Base-by-base conservation (phyloP, 2,329 filamentous ascomycete genomes). In the Davidsoniella eucalypti region DNA sequence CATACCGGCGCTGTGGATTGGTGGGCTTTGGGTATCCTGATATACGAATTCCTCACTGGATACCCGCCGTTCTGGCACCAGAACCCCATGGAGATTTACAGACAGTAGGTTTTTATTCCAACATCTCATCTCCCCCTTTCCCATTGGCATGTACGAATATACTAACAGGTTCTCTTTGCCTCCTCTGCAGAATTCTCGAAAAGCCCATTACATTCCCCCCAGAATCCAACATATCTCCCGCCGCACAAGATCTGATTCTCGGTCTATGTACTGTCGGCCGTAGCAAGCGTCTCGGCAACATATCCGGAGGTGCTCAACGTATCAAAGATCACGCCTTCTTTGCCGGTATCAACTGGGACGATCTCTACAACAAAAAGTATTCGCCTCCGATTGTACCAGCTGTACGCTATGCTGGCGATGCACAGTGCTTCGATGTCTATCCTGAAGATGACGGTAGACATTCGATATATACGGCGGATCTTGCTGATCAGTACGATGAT, bases 1-100 rank as follows among this genome's bases (percentile, higher is more conserved):
- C 78, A 82, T 60, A 80, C 76, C 2, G 79, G 76, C 2, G 83
- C 84, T 12, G 84, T 90, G 36, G 84, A 90, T 67, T 90, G 84
- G 84, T 90, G 85, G 85, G 84, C 85, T 0, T 70, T 92, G 57
- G 85, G 85, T 23, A 87, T 90, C 56, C 65, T 92, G 51, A 80
- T 90, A 53, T 90, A 87, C 63, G 85, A 92, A 61, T 90, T 90
- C 60, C 67, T 90, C 45, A 87, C 85, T 8, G 85, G 85, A 25
- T 87, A 88, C 60, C 85, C 85, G 12, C 85, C 85, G 0, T 92
- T 90, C 61, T 92, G 84, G 83, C 81, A 88, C 60, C 80, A 85
- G 56, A 90, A 87, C 56, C 84, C 84, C 1, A 84, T 90, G 56
- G 85, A 88, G 62, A 90, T 90, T 52, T 90, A 90, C 65, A 85